These are phyloP conservation scores for Fusarium staphyleae DNA, from an alignment of 2,329 filamentous ascomycete genomes.

Conservation along the genomic window DNA sequence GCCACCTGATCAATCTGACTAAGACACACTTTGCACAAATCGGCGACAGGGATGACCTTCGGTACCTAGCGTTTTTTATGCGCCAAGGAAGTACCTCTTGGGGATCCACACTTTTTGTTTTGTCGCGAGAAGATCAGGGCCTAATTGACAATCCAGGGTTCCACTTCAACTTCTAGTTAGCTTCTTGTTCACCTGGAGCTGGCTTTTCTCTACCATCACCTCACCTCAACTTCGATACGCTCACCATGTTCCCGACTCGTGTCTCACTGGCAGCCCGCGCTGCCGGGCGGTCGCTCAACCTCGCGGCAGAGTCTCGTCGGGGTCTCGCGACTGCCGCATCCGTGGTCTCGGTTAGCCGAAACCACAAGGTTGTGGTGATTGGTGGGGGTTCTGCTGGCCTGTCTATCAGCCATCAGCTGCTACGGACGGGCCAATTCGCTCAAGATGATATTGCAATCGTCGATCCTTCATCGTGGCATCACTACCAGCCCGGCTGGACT, in stretches of 20 bases:
- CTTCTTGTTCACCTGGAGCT: constrained; percentile 4
- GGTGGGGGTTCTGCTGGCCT: constrained; percentile 72
- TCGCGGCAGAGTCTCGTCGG: neutral
- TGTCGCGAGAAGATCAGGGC: neutral
- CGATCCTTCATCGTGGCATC: constrained; percentile 68
- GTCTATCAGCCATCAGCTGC: constrained; percentile 71
- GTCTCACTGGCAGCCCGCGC: constrained; percentile 22
- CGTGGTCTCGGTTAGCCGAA: constrained; percentile 28
- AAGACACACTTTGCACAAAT: no score
- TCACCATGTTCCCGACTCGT: constrained; percentile 36
- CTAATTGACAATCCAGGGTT: constrained; percentile 10
- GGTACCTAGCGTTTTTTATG: no score
- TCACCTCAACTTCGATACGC: neutral
- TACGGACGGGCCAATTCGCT: constrained; percentile 62
- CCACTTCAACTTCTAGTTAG: constrained; percentile 20
- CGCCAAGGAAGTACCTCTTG: no score
- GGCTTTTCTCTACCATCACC: constrained; percentile 8
- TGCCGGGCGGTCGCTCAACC: constrained; percentile 7
- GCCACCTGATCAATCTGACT: no score
- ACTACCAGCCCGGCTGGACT: constrained; percentile 76
- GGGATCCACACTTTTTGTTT: no score
- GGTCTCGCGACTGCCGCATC: constrained; percentile 26
- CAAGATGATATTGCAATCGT: constrained; percentile 69
- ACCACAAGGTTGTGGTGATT: constrained; percentile 70
- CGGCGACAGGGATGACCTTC: no score